Base-by-base conservation (phyloP, 176 grass and related monocot genomes). In the Ensete ventricosum region DNA sequence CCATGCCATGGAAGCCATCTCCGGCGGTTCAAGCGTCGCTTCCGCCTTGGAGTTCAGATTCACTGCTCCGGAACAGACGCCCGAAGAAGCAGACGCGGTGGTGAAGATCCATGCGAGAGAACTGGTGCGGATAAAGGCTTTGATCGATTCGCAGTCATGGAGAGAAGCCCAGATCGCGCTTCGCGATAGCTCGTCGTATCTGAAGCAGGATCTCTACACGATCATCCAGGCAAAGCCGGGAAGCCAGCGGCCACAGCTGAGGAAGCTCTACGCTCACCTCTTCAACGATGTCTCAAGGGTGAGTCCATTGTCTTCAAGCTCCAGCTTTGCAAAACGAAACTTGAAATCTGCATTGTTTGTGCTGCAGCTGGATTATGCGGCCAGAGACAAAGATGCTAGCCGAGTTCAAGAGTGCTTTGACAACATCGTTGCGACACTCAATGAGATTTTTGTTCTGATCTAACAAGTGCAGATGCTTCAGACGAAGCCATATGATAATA, bases 171-270 rank as follows among this genome's bases (percentile, higher is more conserved):
- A 87, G 82, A 27, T 67, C 26, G 86, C 84, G 14, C 80, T 94
- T 62, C 80, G 84, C 49, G 76, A 88, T 76, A 87, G 84, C 60
- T 85, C 84, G 27, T 20, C 88, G 51, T 85, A 82, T 55, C 91
- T 99, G 34, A 94, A 87, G 84, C 88, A 89, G 70, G 95, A 99
- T 81, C 74, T 99, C 9, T 94, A 93, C 84, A 86, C 90, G 14
- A 94, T 99, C 71, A 99, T 99, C 73, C 88, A 94, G 69, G 84
- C 73, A 24, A 91, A 63, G 11, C 80, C 86, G 2, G 72, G 74
- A 17, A 78, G 54, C 62, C 72, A 69, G 69, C 85, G 88, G 25
- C 71, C 87, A 14, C 83, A 89, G 60, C 90, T 94, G 71, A 81
- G 95, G 66, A 71, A 80, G 73, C 86, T 99, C 64, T 91, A 99